Evolutionary conservation across 257 asterid species (phyloP), one percentile per base, ranked within the genome.

Genomic region (Solanum etuberosum): DNA sequence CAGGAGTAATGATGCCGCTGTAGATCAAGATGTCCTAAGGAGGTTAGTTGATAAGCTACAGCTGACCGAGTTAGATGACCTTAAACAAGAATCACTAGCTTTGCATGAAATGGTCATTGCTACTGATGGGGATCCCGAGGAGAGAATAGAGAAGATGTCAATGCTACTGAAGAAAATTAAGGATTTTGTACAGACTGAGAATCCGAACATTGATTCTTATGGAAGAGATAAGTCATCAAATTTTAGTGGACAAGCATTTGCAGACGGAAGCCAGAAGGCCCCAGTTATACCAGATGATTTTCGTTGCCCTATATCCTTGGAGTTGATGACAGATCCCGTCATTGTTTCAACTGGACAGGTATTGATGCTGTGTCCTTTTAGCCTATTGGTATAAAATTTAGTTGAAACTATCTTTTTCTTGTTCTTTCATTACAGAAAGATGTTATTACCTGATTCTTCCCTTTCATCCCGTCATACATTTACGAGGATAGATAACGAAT

Each of bases 291-390:
- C 99, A 7, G 99, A 96, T 83, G 99, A 97, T 91, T 97, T 97
- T 85, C 98, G 99, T 9, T 97, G 99, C 86, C 99, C 99, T 82
- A 97, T 96, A 87, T 96, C 99, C 61, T 91, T 97, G 76, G 99
- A 97, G 94, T 91, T 97, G 90, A 96, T 97, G 99, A 90, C 87
- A 87, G 99, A 97, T 91, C 99, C 99, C 31, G 99, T 97, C 91
- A 97, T 97, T 90, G 98, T 97, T 86, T 95, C 99, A 48, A 97
- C 99, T 9, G 99, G 99, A 46, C 99, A 97, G 99, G 99, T 97
- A 91, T 90, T 48, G 68, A 42, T 16, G n/a, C 63, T 43, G 84
- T 6, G 9, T 43, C 37, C 65, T 80, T 80, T 46, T 46, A 46
- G 14, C 85, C n/a, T 80, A 48, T 80, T 46, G 29, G 65, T 18